Evolutionary conservation across 257 asterid genomes (phyloP), one percentile per base, ranked within the genome.

Genomic region (Misopates orontium): DNA sequence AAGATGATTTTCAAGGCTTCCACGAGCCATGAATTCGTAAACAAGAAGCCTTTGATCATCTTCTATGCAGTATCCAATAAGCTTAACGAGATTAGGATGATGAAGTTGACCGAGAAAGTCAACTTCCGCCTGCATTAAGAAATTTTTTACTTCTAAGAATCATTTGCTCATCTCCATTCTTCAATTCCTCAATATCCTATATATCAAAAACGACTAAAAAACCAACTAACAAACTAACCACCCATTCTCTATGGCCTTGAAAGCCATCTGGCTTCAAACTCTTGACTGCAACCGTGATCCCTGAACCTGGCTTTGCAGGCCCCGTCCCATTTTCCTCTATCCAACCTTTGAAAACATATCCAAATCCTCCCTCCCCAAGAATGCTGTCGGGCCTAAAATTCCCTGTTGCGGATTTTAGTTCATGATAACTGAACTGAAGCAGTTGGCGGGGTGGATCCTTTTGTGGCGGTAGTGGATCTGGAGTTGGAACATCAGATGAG

Each of bases 171-270:
- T 56, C 60, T 40, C 62, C 71, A 67, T 32, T 60, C 60, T 67
- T 64, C 64, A 22, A 55, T 67, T 65, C 53, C 51, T 66, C 66
- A 48, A 71, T 57, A 62, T 50, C 58, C 14, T 51, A 23, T 23
- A 51, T 8, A 51, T 51, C 3, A 51, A 10, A 36, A 13, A 60
- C 20, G 53, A 36, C 42, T 31, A 79, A 74, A 0, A 50, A 25
- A 45, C 15, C 8, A 45, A 45, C 5, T 49, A 31, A 63, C 95
- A 69, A 69, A 86, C 96, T 84, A 65, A 93, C 98, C 97, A 93
- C 87, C 98, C 98, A 93, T 87, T 93, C 98, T 78, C 96, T 81
- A 80, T 93, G 98, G 79, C 98, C 98, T 80, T 93, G 98, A 68
- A 89, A 89, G 20, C 94, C 97, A 17, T 90, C 94, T 1, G 84